phyloP scores from a whole-genome alignment of 2,329 filamentous ascomycete genomes.

The Pseudogymnoascus pannorum region DNA sequence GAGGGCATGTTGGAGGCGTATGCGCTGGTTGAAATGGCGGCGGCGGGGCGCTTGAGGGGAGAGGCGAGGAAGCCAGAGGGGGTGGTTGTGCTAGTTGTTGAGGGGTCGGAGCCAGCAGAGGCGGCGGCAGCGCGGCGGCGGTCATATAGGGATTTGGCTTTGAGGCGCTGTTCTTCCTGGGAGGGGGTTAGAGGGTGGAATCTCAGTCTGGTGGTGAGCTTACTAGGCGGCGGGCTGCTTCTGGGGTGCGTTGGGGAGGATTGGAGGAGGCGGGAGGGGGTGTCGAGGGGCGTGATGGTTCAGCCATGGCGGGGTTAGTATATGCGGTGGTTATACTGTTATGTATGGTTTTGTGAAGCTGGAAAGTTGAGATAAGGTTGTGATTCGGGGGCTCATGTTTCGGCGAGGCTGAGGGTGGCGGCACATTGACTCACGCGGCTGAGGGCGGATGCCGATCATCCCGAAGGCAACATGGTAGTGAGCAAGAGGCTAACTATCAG shows the following conservation, averaged over 20 bases:
- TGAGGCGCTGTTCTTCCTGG: conserved; percentile 80
- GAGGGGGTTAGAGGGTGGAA: not conserved
- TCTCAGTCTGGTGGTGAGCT: not conserved
- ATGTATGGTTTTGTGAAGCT: not conserved
- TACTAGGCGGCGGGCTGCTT: not conserved
- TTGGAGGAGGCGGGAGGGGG: not conserved
- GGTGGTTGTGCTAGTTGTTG: conserved; percentile 39
- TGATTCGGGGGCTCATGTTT: not conserved
- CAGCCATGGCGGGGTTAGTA: not conserved
- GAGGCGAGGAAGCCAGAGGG: conserved; percentile 64
- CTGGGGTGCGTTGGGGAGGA: not conserved
- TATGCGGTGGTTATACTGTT: not conserved
- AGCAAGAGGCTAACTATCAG: conserved; percentile 7
- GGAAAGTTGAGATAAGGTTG: conserved; percentile 14
- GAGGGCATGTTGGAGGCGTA: conserved; percentile 36
- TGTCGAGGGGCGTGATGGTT: not conserved
- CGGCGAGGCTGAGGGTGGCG: not conserved
- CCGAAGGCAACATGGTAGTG: not conserved
- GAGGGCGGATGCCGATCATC: not conserved
- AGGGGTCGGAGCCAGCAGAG: conserved; percentile 24
- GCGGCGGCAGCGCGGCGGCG: conserved; percentile 15
- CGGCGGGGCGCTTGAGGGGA: conserved; percentile 65
- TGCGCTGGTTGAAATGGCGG: conserved; percentile 48
- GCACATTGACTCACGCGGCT: conserved; percentile 7
- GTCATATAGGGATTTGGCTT: conserved; percentile 53